Percentiles rank a stretch among this genome's conserved stretches.
Evolutionary conservation across 2,329 filamentous ascomycete species (phyloP).

Genomic region (Torrubiellomyces zombiae): DNA sequence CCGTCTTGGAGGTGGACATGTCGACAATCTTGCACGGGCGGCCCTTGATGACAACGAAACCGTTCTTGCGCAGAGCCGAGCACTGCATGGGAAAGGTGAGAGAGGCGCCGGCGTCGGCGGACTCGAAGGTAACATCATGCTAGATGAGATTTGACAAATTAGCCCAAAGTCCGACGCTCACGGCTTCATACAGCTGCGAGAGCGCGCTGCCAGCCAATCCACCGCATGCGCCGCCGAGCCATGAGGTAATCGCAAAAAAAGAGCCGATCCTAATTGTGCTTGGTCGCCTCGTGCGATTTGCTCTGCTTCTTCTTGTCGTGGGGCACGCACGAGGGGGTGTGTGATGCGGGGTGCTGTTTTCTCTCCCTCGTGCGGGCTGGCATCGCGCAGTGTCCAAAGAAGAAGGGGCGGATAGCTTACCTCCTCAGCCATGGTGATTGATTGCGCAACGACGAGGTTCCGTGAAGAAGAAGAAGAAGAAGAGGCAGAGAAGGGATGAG

Average conservation of each 20-base stretch:
- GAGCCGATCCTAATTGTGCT: constrained; percentile 2
- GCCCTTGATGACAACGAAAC: constrained; percentile 94
- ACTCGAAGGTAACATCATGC: constrained; percentile 68
- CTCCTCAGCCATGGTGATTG: constrained; percentile 42
- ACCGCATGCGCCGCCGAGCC: no score
- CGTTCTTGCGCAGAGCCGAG: constrained; percentile 99
- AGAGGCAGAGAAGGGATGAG: constrained; percentile 10
- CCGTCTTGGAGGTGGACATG: constrained; percentile 99
- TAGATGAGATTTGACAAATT: constrained; percentile 16
- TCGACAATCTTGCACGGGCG: constrained; percentile 99
- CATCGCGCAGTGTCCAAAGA: constrained; percentile 11
- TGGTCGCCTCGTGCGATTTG: constrained; percentile 4
- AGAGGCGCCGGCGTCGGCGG: constrained; percentile 91
- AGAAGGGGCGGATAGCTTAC: constrained; percentile 22
- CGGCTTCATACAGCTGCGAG: no score
- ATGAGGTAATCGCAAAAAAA: constrained; percentile 4
- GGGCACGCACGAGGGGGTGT: constrained; percentile 17
- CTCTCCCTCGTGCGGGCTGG: constrained; percentile 9
- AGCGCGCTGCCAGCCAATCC: no score
- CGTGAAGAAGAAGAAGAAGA: constrained; percentile 11
- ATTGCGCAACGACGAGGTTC: constrained; percentile 21
- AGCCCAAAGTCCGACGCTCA: constrained; percentile 5
- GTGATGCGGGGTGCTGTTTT: constrained; percentile 32
- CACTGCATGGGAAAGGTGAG: constrained; percentile 95
- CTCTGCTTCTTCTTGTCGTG: constrained; percentile 11